Base-by-base conservation (phyloP, 345 rosid genomes). In the Iberis pinnata region DNA sequence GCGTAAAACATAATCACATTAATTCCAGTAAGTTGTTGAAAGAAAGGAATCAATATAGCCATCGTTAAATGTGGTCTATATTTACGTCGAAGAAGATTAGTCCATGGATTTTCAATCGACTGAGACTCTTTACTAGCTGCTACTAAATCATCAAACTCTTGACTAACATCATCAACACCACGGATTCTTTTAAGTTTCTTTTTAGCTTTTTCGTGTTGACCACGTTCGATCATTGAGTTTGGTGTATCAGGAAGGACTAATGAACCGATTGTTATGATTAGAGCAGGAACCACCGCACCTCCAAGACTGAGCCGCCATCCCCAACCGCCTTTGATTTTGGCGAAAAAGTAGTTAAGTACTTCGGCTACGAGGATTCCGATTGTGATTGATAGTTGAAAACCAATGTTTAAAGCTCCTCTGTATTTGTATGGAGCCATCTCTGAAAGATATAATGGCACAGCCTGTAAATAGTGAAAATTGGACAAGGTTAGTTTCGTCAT, bases 361-460 rank as follows among this genome's bases (percentile, higher is more conserved):
- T 81, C 83, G 62, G 99, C 97, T 4, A 86, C 58, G 0, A 92
- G 78, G 46, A 88, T 92, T 1, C 97, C 99, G 22, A 88, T 19
- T 9, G 99, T 92, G 71, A 92, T 92, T 2, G 97, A 88, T 11
- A 92, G 58, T 35, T 92, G 99, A 68, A 92, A 92, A 6, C 95
- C 95, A 3, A 85, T 85, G 82, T 92, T 92, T 32, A 92, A 56
- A 5, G 94, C 77, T 56, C 97, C 97, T 71, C 99, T 85, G 76
- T 49, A 92, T 69, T 46, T 85, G 90, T 92, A 88, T 1, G 99
- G 99, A 15, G 99, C 94, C 99, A 85, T 86, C 70, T 92, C 99
- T 0, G 99, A 92, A 12, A 92, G 78, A 70, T 92, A 92, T 2
- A 92, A 83, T 39, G 99, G 99, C 67, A 88, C 99, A 6, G 95